phyloP scores from a whole-genome alignment of 495 filamentous ascomycete genomes.

The Tuber indicum region DNA sequence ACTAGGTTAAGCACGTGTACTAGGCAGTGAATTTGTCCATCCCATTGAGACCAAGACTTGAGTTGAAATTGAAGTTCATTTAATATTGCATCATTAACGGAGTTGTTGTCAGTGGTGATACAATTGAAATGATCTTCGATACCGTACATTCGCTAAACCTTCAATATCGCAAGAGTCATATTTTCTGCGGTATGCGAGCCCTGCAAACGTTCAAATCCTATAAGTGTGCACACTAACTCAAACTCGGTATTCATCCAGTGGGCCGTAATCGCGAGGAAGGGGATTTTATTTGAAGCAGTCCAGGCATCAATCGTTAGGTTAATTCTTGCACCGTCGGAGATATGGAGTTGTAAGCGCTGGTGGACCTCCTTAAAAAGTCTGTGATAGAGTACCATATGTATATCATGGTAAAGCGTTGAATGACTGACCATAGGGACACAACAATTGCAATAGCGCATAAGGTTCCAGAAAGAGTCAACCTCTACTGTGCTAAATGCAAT shows the following conservation, averaged over 20 bases:
- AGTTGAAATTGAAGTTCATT: too few species aligned
- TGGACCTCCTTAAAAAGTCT: too few species aligned
- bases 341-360: not conserved
- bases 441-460: constrained; percentile 6
- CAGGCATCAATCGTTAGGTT: constrained; percentile 17
- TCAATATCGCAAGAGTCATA: not conserved
- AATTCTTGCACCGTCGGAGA: not conserved
- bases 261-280: constrained; percentile 10
- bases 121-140: constrained; percentile 4
- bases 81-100: constrained; percentile 4
- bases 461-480: not conserved
- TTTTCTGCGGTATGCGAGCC: constrained; percentile 17
- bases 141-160: not conserved
- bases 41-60: not conserved
- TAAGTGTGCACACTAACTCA: not conserved
- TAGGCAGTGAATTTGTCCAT: constrained; percentile 13
- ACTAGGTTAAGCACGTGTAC: constrained; percentile 17
- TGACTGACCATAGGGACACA: not conserved
- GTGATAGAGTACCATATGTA: too few species aligned
- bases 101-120: constrained; percentile 14
- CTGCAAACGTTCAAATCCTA: not conserved
- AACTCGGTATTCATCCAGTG: constrained; percentile 10
- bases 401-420: too few species aligned
- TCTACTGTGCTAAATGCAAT: constrained; percentile 2
- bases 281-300: constrained; percentile 14